Conservation (phyloP, 768 basidiomycete genomes). For the Hypholoma fasciculare region DNA sequence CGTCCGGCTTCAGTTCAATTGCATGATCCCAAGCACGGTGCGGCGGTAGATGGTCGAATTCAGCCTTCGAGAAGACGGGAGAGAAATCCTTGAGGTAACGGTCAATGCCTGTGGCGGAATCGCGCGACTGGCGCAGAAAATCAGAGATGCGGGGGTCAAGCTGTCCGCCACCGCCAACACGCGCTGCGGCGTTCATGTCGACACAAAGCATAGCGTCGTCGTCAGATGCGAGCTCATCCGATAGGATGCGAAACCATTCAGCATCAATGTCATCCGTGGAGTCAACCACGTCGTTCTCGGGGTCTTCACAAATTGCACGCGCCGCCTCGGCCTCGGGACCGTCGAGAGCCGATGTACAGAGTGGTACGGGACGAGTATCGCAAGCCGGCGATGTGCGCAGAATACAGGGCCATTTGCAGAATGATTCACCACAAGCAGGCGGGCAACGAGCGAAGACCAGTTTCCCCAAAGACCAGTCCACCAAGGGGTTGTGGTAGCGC, state of each 20-base stretch:
- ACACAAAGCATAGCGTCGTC: background rate
- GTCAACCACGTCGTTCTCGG: background rate
- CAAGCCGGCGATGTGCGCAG: too few relatives aligned
- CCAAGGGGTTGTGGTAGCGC: background rate
- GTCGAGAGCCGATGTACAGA: background rate
- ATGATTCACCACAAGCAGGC: background rate
- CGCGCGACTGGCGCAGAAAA: too few relatives aligned
- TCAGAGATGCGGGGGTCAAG: background rate
- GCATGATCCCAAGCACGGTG: too few relatives aligned
- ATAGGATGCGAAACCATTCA: conserved; percentile 20
- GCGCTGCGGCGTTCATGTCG: too few relatives aligned
- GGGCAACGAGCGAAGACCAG: background rate
- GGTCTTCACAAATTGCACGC: background rate
- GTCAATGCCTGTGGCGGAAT: too few relatives aligned
- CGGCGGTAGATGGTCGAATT: too few relatives aligned
- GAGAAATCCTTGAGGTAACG: too few relatives aligned
- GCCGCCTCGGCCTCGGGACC: background rate
- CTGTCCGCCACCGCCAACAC: too few relatives aligned
- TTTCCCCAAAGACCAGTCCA: background rate
- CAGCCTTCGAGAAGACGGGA: too few relatives aligned
- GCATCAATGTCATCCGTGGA: background rate
- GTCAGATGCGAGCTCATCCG: conserved; percentile 16
- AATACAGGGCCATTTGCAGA: background rate
- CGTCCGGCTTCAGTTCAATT: too few relatives aligned
- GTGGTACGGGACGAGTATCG: background rate